These are phyloP conservation scores for Ogataea pini DNA, from an alignment of 805 yeast genomes.

Conservation along the genomic window DNA sequence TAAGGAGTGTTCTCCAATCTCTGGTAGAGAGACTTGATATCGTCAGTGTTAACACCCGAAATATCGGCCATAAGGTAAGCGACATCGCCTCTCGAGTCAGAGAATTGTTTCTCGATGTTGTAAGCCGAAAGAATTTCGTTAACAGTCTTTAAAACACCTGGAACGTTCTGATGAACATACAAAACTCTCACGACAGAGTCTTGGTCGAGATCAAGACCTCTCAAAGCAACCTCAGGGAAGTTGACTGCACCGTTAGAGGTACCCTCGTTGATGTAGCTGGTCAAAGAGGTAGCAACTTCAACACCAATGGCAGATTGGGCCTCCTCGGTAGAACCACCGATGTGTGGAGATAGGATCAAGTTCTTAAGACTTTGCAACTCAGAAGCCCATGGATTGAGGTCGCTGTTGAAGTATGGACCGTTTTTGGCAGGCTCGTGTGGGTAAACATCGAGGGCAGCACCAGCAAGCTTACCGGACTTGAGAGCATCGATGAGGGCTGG, in stretches of 20 bases:
- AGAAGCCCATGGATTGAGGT: conserved; percentile 78
- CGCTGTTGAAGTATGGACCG: conserved; percentile 77
- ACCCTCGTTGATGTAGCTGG: conserved; percentile 96
- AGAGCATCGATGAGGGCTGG: conserved; percentile 90
- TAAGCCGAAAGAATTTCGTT: conserved; percentile 92
- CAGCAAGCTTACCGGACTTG: conserved; percentile 92
- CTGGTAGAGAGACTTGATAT: conserved; percentile 81
- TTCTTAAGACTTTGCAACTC: conserved; percentile 83
- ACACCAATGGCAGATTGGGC: conserved; percentile 97
- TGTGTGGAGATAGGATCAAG: conserved; percentile 92
- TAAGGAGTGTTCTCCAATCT: conserved; percentile 86
- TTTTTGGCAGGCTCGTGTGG: conserved; percentile 98
- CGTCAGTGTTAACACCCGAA: conserved; percentile 76
- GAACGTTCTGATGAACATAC: conserved; percentile 96
- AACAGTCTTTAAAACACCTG: conserved; percentile 97
- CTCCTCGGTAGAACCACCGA: conserved; percentile 99
- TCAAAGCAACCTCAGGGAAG: conserved; percentile 96
- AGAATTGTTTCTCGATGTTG: conserved; percentile 96
- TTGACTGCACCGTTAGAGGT: conserved; percentile 92
- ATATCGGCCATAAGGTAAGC: conserved; percentile 99
- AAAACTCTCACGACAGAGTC: conserved; percentile 88
- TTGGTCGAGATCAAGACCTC: conserved; percentile 85
- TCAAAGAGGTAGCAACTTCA: conserved; percentile 84
- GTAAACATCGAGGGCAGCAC: conserved; percentile 95
- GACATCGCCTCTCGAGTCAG: conserved; percentile 94